Conservation (phyloP, 306 rosid genomes). For the Cyamopsis tetragonoloba region DNA sequence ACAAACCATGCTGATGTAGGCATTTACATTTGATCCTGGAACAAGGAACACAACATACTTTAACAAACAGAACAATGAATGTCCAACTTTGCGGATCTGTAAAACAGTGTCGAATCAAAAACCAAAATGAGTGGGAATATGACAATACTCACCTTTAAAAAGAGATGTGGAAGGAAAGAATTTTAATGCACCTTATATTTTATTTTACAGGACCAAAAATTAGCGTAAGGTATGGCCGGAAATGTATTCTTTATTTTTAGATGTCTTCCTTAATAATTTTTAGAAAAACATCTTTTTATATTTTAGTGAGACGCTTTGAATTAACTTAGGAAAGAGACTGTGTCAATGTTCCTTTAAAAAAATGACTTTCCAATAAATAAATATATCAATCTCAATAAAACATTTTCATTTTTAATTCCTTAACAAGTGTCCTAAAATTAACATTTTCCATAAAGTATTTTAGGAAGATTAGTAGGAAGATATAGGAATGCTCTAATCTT, state of each 20-base stretch:
- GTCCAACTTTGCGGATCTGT: slow-evolving; percentile 6
- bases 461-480: too few species aligned
- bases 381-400: too few species aligned
- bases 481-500: too few species aligned
- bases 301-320: background rate
- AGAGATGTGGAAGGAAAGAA: background rate
- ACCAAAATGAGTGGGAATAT: background rate
- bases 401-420: too few species aligned
- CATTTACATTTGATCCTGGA: slow-evolving; percentile 85
- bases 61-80: background rate
- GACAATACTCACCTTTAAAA: background rate
- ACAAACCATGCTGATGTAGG: slow-evolving; percentile 83
- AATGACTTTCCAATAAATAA: too few species aligned
- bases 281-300: background rate
- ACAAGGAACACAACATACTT: slow-evolving; percentile 22
- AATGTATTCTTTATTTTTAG: too few species aligned
- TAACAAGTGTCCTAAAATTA: slow-evolving; percentile 2
- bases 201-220: background rate
- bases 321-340: background rate
- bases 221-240: too few species aligned
- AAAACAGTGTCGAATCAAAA: slow-evolving; percentile 9
- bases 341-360: too few species aligned
- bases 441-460: too few species aligned
- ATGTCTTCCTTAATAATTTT: too few species aligned
- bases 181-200: background rate